These are phyloP conservation scores for Physcomitrium patens DNA, from an alignment of 225 moss, liverwort and hornwort species.

Conservation along the genomic window DNA sequence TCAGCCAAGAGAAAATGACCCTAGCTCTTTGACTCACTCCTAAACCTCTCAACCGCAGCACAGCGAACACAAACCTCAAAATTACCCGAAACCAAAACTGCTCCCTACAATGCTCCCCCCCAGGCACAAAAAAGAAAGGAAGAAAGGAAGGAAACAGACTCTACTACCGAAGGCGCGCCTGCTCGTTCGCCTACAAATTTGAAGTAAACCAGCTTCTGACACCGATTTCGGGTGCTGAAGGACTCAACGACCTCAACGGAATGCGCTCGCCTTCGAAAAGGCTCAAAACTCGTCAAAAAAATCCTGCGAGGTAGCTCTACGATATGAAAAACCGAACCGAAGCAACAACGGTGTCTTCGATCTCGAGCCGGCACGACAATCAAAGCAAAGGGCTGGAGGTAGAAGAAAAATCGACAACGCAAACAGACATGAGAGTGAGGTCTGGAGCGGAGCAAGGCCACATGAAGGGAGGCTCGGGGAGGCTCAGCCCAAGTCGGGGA, in stretches of 20 bases:
- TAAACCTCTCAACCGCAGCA: neutral
- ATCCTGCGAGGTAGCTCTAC: neutral
- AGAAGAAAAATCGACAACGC: neutral
- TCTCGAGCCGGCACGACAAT: constrained; percentile 8
- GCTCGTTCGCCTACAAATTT: neutral
- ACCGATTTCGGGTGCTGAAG: neutral
- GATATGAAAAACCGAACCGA: neutral
- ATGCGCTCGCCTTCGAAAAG: neutral
- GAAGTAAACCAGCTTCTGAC: neutral
- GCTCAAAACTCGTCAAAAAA: neutral
- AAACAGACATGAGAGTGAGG: neutral
- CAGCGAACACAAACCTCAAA: neutral
- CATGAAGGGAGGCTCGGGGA: constrained; percentile 19
- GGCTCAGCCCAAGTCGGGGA: constrained; percentile 7
- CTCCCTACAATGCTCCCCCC: neutral
- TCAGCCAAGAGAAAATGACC: neutral
- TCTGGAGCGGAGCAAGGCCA: constrained; percentile 4
- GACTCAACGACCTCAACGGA: neutral
- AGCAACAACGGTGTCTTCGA: neutral
- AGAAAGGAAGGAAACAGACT: neutral
- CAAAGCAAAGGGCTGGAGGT: neutral
- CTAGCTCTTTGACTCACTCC: neutral
- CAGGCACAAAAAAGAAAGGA: neutral
- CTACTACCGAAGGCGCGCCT: neutral
- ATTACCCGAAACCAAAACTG: neutral